Evolutionary conservation across 2,329 filamentous ascomycete species (phyloP).

Genomic region (Metarhizium robertsii): DNA sequence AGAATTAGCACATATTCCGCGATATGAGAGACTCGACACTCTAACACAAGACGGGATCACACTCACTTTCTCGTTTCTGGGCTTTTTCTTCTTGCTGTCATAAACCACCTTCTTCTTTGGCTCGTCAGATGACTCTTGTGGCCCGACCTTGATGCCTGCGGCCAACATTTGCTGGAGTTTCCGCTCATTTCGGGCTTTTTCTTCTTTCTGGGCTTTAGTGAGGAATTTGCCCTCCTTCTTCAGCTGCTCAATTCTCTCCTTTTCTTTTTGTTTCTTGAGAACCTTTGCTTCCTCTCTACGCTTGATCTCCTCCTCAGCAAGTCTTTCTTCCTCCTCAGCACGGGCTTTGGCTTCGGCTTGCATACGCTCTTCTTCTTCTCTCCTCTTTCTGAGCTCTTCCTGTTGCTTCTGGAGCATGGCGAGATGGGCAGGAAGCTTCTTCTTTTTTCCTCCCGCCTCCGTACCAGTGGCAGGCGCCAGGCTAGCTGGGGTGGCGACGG

Average conservation of each 20-base stretch:
- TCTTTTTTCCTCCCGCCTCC: conserved; percentile 61
- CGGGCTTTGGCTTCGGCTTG: conserved; percentile 56
- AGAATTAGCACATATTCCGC: conserved; percentile 5
- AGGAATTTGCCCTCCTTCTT: conserved; percentile 84
- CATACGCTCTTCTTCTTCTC: conserved; percentile 56
- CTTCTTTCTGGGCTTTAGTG: conserved; percentile 77
- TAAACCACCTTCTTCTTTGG: conserved; percentile 70
- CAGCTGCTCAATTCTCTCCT: conserved; percentile 75
- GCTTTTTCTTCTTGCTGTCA: conserved; percentile 73
- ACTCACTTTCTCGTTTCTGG: conserved; percentile 47
- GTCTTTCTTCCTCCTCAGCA: conserved; percentile 55
- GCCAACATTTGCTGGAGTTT: conserved; percentile 81
- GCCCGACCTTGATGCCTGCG: conserved; percentile 64
- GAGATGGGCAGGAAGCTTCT: conserved; percentile 75
- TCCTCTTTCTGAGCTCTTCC: conserved; percentile 57
- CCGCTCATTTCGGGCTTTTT: conserved; percentile 67
- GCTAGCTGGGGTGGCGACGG: conserved; percentile 39
- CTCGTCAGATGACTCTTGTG: conserved; percentile 42
- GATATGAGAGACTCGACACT: neutral
- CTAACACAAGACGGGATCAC: conserved; percentile 1
- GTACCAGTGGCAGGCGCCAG: conserved; percentile 26
- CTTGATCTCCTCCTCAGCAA: conserved; percentile 58
- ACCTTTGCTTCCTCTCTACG: conserved; percentile 64
- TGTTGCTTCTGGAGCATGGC: conserved; percentile 72
- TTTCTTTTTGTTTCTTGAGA: conserved; percentile 76